Evolutionary conservation across 2,329 filamentous ascomycete genomes (phyloP), one percentile per base, ranked within the genome.

Genomic region (Blastomyces parvus): DNA sequence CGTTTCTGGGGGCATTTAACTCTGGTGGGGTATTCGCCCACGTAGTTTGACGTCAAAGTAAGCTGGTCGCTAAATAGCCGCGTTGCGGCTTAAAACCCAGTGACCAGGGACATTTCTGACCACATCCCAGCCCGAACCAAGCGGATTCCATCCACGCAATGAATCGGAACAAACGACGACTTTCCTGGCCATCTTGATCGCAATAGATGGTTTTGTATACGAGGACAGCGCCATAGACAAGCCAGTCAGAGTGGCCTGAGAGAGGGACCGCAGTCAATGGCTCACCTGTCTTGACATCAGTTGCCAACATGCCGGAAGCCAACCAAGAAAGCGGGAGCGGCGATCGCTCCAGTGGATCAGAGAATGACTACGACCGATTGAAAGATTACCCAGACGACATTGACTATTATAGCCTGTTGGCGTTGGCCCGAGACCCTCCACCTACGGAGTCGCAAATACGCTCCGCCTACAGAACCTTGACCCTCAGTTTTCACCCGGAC

Each of bases 401-500:
- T 30, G 77, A 79, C 65, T 78, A 78, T 66, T 79, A 79, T 63
- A 69, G 72, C 59, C 66, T 78, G n/a, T 70, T 79, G 7, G 74
- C 73, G 7, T 72, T 79, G 17, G 66, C 75, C 13, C 72, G 72
- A 61, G 66, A 72, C 4, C 77, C 76, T n/a, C 70, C 76, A 1
- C 77, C 77, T 1, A 74, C 73, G 40, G 74, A 77, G 8, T 65
- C 75, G 33, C 71, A 78, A 53, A 76, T 79, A 60, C 76, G 77
- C 33, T 74, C 76, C 50, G 77, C 77, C n/a, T 79, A 78, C 66
- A 75, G 74, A 59, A 75, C 69, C 38, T 67, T 79, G 62, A 76
- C 74, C 9, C 71, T 78, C 30, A 77, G 74, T 65, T 79, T 79
- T 63, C 77, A 79, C 60, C 77, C 77, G 22, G 77, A 79, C 66